Evolutionary conservation across 2,329 filamentous ascomycete species (phyloP).

Genomic region (Raffaelea arxii): DNA sequence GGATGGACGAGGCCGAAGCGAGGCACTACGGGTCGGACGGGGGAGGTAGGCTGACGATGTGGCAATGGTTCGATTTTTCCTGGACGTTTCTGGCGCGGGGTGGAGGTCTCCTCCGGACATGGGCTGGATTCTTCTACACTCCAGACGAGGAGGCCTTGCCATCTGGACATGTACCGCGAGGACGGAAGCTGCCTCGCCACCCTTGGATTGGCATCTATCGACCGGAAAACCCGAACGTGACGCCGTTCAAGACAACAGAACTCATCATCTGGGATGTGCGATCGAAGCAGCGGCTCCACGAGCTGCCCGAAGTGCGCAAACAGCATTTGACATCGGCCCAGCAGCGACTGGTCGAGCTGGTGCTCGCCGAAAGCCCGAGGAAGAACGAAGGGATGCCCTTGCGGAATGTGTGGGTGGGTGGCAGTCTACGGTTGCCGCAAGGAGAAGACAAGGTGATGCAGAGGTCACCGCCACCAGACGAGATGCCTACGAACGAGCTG

Average conservation of each 20-base stretch:
- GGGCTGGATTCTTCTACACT: conserved; percentile 41
- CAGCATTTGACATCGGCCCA: too few relatives aligned
- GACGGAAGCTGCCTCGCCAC: conserved; percentile 21
- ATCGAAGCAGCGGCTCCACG: conserved; percentile 17
- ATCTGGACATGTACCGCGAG: conserved; percentile 14
- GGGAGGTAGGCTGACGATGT: conserved; percentile 20
- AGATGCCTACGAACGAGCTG: too few relatives aligned
- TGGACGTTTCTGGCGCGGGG: conserved; percentile 14
- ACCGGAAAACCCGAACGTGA: conserved; percentile 26
- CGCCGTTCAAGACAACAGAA: conserved; percentile 27
- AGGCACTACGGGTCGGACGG: conserved; percentile 20
- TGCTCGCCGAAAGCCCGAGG: too few relatives aligned
- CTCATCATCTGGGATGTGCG: conserved; percentile 45
- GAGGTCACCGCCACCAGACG: conserved; percentile 13
- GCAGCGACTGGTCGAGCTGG: too few relatives aligned
- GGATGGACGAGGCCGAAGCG: conserved; percentile 29
- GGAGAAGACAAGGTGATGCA: background rate
- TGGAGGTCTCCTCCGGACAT: conserved; percentile 22
- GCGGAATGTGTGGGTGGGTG: conserved; percentile 35
- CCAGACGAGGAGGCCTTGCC: conserved; percentile 27
- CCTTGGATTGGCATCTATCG: conserved; percentile 44
- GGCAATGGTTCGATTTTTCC: conserved; percentile 24
- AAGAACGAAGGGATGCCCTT: conserved; percentile 26
- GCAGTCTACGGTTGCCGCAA: conserved; percentile 14
- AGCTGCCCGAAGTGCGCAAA: too few relatives aligned